Conservation (phyloP, 1,284 basidiomycete genomes). For the Fomitopsis schrenkii region DNA sequence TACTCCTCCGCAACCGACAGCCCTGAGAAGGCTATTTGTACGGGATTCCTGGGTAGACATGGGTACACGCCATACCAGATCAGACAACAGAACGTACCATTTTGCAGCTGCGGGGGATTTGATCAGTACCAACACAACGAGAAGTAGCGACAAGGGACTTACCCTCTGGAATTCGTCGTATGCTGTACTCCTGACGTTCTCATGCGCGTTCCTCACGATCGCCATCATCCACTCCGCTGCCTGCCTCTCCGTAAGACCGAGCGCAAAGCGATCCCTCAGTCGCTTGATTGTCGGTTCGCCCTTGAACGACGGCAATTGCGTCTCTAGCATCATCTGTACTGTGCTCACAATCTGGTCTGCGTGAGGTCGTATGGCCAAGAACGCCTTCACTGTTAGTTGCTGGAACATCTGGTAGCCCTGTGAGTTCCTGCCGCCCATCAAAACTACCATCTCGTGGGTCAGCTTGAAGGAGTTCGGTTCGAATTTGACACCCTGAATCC, state of each 20-base stretch:
- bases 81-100: conserved; percentile 32
- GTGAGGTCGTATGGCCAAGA: conserved; percentile 91
- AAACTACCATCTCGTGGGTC: conserved; percentile 94
- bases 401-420: conserved; percentile 95
- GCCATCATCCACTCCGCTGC: conserved; percentile 93
- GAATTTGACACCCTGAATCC: conserved; percentile 85
- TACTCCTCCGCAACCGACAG: too few species aligned
- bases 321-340: conserved; percentile 92
- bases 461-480: conserved; percentile 98
- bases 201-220: conserved; percentile 88
- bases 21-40: conserved; percentile 36
- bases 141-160: conserved; percentile 23
- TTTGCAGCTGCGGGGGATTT: conserved; percentile 41
- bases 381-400: conserved; percentile 93
- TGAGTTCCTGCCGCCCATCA: conserved; percentile 94
- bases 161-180: conserved; percentile 93
- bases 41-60: conserved; percentile 38
- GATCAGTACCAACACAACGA: background rate
- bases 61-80: background rate
- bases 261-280: conserved; percentile 83
- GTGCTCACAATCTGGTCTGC: conserved; percentile 87
- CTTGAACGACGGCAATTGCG: conserved; percentile 94
- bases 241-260: conserved; percentile 81
- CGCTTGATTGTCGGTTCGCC: conserved; percentile 89
- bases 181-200: conserved; percentile 87